Percentiles rank a stretch among this genome's conserved stretches.
Evolutionary conservation across 1,284 basidiomycete genomes (phyloP).

Genomic region (Cutaneotrichosporon cyanovorans): DNA sequence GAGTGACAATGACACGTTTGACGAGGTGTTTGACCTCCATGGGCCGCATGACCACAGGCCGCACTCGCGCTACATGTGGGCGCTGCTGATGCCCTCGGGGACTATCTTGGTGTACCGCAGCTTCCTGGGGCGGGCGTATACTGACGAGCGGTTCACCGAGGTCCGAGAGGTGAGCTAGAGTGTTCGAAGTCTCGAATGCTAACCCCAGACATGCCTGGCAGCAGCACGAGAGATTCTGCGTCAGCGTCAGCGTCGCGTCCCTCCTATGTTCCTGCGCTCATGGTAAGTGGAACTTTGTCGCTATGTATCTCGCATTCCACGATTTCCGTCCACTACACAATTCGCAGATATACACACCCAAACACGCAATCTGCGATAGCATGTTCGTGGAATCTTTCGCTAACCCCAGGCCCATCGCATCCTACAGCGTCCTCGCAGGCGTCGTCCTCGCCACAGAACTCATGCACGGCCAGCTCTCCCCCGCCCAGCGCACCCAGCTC

Average conservation of each 20-base stretch:
- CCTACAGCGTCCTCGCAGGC: conserved; percentile 25
- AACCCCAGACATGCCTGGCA: conserved; percentile 19
- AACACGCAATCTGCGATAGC: too few relatives aligned
- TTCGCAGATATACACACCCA: too few relatives aligned
- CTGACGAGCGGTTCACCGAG: conserved; percentile 23
- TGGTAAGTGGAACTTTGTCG: too few relatives aligned
- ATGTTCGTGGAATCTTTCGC: not conserved
- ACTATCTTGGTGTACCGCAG: conserved; percentile 19
- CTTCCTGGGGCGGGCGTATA: conserved; percentile 23
- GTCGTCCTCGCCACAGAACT: conserved; percentile 26
- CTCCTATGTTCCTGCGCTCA: conserved; percentile 27
- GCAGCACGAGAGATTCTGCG: conserved; percentile 23
- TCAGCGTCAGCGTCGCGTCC: conserved; percentile 20
- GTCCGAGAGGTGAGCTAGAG: conserved; percentile 15
- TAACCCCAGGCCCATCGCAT: conserved; percentile 17
- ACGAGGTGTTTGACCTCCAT: conserved; percentile 17
- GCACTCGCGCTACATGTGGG: conserved; percentile 20
- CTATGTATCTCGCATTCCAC: too few relatives aligned
- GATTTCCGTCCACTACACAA: too few relatives aligned
- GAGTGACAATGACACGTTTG: conserved; percentile 12
- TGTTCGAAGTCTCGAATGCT: not conserved
- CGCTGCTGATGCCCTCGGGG: conserved; percentile 14
- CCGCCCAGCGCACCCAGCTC: conserved; percentile 10
- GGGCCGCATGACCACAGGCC: conserved; percentile 14
- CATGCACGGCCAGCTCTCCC: conserved; percentile 19